Base-by-base conservation (phyloP, 1,139 yeast species). In the Yarrowia galli region DNA sequence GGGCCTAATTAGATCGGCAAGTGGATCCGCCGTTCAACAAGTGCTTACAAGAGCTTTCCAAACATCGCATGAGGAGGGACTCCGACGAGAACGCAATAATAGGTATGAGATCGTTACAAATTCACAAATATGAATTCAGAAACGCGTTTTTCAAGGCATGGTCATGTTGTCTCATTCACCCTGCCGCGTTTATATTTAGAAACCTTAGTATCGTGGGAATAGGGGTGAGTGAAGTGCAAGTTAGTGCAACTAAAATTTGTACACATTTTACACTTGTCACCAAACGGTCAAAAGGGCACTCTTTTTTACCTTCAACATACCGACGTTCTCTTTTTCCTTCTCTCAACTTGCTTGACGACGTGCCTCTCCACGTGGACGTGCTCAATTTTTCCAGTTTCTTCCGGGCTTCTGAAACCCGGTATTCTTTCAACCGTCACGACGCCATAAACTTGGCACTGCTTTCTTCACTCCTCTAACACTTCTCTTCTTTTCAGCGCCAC, bases 181-280 rank as follows among this genome's bases (percentile, higher is more conserved):
- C 64, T 58, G 64, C 51, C 49, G 51, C 51, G 64, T 58, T 54
- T 58, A 58, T 58, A 58, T 58, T 58, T 58, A 58, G 64, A 58
- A 58, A 58, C 64, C 46, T 54, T 58, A 42, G 42, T 58, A 28
- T 43, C 40, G 64, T 32, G 36, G 63, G 51, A 58, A 58, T 58
- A 58, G 64, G 64, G 64, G 64, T 40, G 40, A 42, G n/a, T 36
- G 63, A 40, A 46, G 61, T 54, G 46, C 61, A 40, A 54, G 48
- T 40, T 43, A n/a, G 63, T 40, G 63, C 63, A 42, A 56, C 63
- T 56, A 56, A 56, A 56, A 40, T 56, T 42, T 42, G 48, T 56
- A 56, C 63, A 56, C 48, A 56, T 35, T n/a, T 18, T 13, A 25
- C 63, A 56, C 63, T 56, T 25, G 63, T 56, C 48, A 40, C 48